These are phyloP conservation scores for Bacidia rubella DNA, from an alignment of 495 filamentous ascomycete species.

Conservation along the genomic window DNA sequence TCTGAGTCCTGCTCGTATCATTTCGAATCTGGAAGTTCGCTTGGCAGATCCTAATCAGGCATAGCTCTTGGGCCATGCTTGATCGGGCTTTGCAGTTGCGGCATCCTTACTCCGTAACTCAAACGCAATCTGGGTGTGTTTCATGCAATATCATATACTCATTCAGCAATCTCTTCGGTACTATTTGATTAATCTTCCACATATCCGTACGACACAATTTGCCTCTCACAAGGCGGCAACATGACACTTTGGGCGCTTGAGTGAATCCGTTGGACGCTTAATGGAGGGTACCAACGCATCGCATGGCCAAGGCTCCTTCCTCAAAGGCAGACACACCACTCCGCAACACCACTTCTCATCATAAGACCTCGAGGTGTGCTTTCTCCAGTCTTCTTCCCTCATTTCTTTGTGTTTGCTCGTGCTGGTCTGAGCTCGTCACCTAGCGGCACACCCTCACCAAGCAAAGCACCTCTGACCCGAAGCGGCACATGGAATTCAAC, in stretches of 20 bases:
- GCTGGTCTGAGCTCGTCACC: constrained; percentile 5
- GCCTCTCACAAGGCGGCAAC: not conserved
- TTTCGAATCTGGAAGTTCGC: no score
- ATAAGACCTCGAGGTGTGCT: constrained; percentile 13
- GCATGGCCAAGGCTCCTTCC: constrained; percentile 30
- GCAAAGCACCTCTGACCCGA: not conserved
- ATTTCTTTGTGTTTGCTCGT: constrained; percentile 5
- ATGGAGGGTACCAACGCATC: constrained; percentile 29
- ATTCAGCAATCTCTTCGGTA: no score
- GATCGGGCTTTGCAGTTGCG: not conserved
- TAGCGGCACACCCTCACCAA: constrained; percentile 4
- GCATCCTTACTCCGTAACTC: not conserved
- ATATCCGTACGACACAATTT: not conserved
- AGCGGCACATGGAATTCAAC: constrained; percentile 4
- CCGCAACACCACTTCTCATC: constrained; percentile 11
- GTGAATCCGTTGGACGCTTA: not conserved
- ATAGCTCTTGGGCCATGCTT: no score
- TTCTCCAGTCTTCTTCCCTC: constrained; percentile 7
- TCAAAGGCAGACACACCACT: constrained; percentile 31
- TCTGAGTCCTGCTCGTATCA: no score
- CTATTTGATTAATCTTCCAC: not conserved
- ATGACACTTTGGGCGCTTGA: not conserved
- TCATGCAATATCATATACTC: no score
- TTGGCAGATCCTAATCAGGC: no score
- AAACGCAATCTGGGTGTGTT: not conserved